Conservation (phyloP, 805 yeast species). For the Grigorovia yakushimaensis region DNA sequence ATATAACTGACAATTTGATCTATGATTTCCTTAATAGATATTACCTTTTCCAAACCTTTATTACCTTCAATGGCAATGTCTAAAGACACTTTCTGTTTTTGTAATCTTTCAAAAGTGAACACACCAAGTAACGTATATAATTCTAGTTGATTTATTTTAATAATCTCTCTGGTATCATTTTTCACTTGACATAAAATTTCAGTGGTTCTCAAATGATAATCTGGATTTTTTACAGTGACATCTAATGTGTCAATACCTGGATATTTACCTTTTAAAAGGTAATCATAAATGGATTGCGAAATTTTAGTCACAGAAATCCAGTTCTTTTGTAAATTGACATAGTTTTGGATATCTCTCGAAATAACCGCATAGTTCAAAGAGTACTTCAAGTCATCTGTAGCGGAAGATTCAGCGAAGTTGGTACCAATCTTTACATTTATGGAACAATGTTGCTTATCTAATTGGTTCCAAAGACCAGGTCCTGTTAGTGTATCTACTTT, state of each 20-base stretch:
- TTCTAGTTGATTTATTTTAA: conserved; percentile 41
- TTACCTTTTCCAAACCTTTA: conserved; percentile 6
- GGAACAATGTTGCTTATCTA: conserved; percentile 54
- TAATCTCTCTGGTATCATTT: conserved; percentile 9
- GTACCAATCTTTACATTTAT: conserved; percentile 55
- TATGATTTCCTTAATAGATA: conserved; percentile 33
- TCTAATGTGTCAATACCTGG: conserved; percentile 18
- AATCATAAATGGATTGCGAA: conserved; percentile 38
- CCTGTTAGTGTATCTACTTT: conserved; percentile 57
- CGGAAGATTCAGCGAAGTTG: conserved; percentile 64
- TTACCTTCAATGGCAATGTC: conserved; percentile 43
- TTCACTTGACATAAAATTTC: conserved; percentile 17
- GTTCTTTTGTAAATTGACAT: conserved; percentile 33
- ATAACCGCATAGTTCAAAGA: conserved; percentile 86
- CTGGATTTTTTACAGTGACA: conserved; percentile 14
- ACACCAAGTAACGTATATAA: conserved; percentile 83
- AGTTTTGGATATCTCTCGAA: conserved; percentile 50
- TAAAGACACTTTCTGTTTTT: conserved; percentile 63
- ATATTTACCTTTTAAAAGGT: conserved; percentile 30
- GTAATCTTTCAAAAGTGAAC: conserved; percentile 78
- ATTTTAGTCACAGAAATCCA: conserved; percentile 30
- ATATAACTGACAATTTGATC: conserved; percentile 47
- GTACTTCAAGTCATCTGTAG: conserved; percentile 67
- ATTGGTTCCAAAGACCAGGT: conserved; percentile 64
- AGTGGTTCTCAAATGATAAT: conserved; percentile 25